phyloP scores from a whole-genome alignment of 83 land plant species.

The Thuja plicata region DNA sequence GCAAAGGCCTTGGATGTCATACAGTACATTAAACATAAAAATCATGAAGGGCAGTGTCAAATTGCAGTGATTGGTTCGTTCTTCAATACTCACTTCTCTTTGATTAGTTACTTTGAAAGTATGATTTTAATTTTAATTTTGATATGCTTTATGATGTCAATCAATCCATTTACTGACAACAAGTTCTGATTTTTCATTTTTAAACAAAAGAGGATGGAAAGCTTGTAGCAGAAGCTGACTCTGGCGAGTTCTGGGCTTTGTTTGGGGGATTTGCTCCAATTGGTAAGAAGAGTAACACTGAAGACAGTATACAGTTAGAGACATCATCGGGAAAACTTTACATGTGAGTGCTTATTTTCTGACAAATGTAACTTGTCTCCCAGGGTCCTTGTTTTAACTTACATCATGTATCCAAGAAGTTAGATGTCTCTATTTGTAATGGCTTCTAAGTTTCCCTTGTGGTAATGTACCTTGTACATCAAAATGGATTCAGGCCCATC shows the following conservation, averaged over 20 bases:
- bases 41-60: slow-evolving; percentile 92
- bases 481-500: background rate
- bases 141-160: background rate
- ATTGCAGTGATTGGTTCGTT: slow-evolving; percentile 77
- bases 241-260: slow-evolving; percentile 94
- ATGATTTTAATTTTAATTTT: background rate
- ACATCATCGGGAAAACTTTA: slow-evolving; percentile 44
- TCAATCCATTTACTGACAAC: background rate
- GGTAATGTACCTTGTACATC: background rate
- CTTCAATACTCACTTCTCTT: background rate
- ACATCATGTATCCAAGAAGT: background rate
- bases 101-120: background rate
- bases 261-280: slow-evolving; percentile 99
- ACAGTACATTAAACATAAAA: slow-evolving; percentile 80
- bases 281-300: slow-evolving; percentile 58
- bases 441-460: background rate
- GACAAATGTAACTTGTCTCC: background rate
- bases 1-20: slow-evolving; percentile 91
- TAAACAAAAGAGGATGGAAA: slow-evolving; percentile 82
- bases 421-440: background rate
- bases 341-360: slow-evolving; percentile 33
- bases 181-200: background rate
- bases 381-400: background rate
- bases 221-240: slow-evolving; percentile 90
- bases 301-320: slow-evolving; percentile 39